Evolutionary conservation across 768 basidiomycete species (phyloP), one percentile per base, ranked within the genome.

Genomic region (Leccinum longicurvipes): DNA sequence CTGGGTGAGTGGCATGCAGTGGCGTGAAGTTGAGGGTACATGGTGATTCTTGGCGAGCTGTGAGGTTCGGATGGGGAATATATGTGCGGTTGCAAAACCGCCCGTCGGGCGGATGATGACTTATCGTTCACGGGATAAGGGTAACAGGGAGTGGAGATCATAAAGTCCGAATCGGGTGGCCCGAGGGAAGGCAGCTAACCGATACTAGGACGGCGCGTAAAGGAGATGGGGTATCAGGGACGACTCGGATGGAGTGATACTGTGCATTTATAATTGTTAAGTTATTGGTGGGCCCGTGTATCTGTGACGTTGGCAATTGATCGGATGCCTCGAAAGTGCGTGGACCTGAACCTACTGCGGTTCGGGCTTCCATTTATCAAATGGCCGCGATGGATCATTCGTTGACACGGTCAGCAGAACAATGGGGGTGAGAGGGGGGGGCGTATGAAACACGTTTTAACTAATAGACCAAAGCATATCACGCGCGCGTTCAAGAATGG

Each of bases 311-410:
- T 71, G 64, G 56, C 56, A 66, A 57, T 63, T 65, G 63, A 65
- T 63, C 63, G 62, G 69, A 62, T 57, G 69, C 62, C 69, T 67
- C 63, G 58, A 72, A 57, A 66, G 58, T 59, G 63, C 51, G 50
- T 56, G 71, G n/a, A 63, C 49, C 59, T 47, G 56, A 59, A 60
- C 56, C 52, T 69, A 60, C 67, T 71, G 67, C 65, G 62, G n/a
- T 55, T 57, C 59, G 59, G 58, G 47, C 55, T 71, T 71, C 67
- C 54, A 71, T 71, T 72, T 65, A 71, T 67, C 67, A 73, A 65
- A 69, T 62, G 56, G 39, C 65, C 55, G 67, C 62, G 65, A 71
- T 61, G 63, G 58, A 59, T 59, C 67, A 60, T 60, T 61, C 36
- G 55, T 55, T 59, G 58, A 59, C 59, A 54, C 50, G 47, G 57